Base-by-base conservation (phyloP, 2,329 filamentous ascomycete species). In the Fusarium ambrosium region DNA sequence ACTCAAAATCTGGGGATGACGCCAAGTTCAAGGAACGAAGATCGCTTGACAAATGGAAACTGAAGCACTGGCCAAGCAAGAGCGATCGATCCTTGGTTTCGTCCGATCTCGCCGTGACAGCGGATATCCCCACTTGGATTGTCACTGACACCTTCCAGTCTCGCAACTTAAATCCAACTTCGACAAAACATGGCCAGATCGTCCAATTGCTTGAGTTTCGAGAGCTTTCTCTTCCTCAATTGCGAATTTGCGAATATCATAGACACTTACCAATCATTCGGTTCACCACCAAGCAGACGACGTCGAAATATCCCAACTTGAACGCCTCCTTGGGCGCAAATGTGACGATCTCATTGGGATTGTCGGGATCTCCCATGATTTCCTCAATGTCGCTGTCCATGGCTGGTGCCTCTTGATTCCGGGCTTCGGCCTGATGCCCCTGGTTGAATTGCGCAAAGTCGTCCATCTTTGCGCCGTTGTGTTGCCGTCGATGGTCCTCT, bases 261-360 rank as follows among this genome's bases (percentile, higher is more conserved):
- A 14, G 18, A 20, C 51, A 79, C 81, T 73, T 63, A 83, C 82
- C 82, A 67, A 84, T 83, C 77, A 82, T 83, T 11, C 82, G 80
- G 66, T 84, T 84, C 29, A 83, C 69, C 11, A 84, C 78, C 32
- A 84, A 72, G 43, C 82, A 84, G 63, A 76, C 79, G 5, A 83
- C 80, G 60, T 84, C 82, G 24, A 83, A 79, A 58, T 82, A 83
- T 6, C 81, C 81, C 20, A 84, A 72, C 20, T 80, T 79, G 71
- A 83, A 84, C 20, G 77, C 74, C 62, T 84, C 81, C 22, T 78
- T 78, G 3, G 82, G 82, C 6, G 82, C 81, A 41, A 76, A 73
- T 4, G 81, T 83, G 14, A 82, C 75, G 61, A 84, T 82, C 53
- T 75, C 70, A 39, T 79, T 74, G 10, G 75, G 78, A 53, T 80